A percentile compares a stretch with the other conserved stretches of the same genome.
These are phyloP conservation scores for Penicillium steckii DNA, from an alignment of 495 filamentous ascomycete species.

Conservation along the genomic window DNA sequence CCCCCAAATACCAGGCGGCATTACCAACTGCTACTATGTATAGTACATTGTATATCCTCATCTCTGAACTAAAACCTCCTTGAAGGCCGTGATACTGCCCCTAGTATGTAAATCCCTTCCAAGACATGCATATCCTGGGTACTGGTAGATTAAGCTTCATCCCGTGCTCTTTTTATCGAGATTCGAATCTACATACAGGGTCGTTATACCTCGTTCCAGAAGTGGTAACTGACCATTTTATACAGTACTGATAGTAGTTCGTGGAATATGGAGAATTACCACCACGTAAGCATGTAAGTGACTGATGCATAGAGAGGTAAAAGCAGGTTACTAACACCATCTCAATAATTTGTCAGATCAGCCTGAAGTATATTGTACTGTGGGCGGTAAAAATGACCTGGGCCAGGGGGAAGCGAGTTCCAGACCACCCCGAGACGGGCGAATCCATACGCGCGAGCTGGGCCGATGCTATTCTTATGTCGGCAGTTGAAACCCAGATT, in stretches of 20 bases:
- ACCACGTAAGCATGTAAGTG: neutral
- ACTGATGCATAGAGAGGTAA: neutral
- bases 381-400: neutral
- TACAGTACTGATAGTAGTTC: neutral
- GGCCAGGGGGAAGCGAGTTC: neutral
- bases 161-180: neutral
- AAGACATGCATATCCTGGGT: neutral
- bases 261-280: neutral
- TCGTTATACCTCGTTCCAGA: too few species aligned
- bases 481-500: conserved; percentile 1
- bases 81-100: too few species aligned
- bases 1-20: too few species aligned
- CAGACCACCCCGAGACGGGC: neutral
- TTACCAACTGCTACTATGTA: too few species aligned
- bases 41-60: too few species aligned
- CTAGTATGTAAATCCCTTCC: neutral
- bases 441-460: neutral
- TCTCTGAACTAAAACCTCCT: neutral
- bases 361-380: neutral
- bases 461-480: neutral
- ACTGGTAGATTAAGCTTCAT: neutral
- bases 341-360: neutral
- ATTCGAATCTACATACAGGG: neutral
- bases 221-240: too few species aligned
- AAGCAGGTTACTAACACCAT: neutral